phyloP scores from a whole-genome alignment of 352 stramenopile genomes.

The Plasmopara viticola region DNA sequence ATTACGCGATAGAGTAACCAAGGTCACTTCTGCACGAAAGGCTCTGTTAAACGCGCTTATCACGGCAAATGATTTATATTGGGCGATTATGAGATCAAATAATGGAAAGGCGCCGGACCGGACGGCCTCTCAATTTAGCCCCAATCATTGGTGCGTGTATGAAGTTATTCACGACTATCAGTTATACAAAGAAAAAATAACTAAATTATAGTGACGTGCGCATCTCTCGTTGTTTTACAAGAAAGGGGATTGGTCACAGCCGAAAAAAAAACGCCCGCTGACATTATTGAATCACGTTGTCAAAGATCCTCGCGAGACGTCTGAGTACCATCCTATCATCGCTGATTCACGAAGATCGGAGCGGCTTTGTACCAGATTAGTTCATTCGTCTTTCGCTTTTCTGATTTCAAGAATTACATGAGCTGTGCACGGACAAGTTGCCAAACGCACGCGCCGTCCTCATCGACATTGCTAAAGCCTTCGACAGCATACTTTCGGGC shows the following conservation, averaged over 20 bases:
- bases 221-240: conserved; percentile 12
- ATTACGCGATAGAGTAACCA: not conserved
- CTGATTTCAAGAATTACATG: conserved; percentile 4
- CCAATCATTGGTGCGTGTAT: conserved; percentile 10
- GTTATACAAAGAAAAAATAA: conserved; percentile 3
- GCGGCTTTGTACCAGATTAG: conserved; percentile 6
- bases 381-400: conserved; percentile 5
- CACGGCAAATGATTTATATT: conserved; percentile 13
- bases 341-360: conserved; percentile 10
- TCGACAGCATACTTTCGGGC: not conserved
- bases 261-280: conserved; percentile 7
- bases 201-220: no score
- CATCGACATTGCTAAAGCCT: conserved; percentile 10
- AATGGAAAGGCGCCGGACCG: conserved; percentile 9
- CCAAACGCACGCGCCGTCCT: conserved; percentile 3
- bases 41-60: conserved; percentile 5
- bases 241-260: not conserved
- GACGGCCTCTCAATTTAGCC: conserved; percentile 14
- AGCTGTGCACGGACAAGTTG: not conserved
- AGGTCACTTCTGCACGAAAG: not conserved
- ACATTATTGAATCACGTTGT: conserved; percentile 14
- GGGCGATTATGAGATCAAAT: conserved; percentile 12
- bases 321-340: not conserved
- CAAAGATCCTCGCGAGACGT: conserved; percentile 3
- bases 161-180: conserved; percentile 13